Evolutionary conservation across 1,284 basidiomycete species (phyloP).

Genomic region (Marasmius sp.): DNA sequence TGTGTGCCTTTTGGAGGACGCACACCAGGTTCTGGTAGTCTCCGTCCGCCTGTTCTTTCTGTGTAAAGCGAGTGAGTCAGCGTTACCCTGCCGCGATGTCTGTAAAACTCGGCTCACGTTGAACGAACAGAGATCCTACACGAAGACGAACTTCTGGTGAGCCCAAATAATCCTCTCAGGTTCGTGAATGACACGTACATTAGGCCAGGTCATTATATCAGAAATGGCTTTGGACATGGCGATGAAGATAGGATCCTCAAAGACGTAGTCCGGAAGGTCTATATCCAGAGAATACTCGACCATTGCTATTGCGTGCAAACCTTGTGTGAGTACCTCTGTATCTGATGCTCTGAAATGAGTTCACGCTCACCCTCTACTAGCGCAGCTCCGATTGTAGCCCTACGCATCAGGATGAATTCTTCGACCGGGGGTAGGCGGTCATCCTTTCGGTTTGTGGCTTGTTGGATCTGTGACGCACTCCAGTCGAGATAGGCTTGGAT

Average conservation of each 20-base stretch:
- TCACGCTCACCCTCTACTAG: constrained; percentile 41
- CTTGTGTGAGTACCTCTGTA: background rate
- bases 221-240: constrained; percentile 47
- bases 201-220: constrained; percentile 53
- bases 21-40: constrained; percentile 53
- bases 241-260: constrained; percentile 37
- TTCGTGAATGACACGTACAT: constrained; percentile 32
- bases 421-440: constrained; percentile 38
- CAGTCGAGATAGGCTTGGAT: constrained; percentile 37
- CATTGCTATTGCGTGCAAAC: constrained; percentile 30
- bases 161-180: background rate
- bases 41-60: constrained; percentile 51
- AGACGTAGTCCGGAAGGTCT: constrained; percentile 43
- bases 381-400: constrained; percentile 41
- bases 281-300: constrained; percentile 48
- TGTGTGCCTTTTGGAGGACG: constrained; percentile 42
- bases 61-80: constrained; percentile 11
- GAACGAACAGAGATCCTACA: constrained; percentile 48
- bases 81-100: background rate
- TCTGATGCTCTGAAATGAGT: background rate
- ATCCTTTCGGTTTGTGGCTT: constrained; percentile 28
- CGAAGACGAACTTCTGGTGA: background rate
- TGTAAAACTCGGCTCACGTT: constrained; percentile 32
- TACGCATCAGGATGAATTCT: constrained; percentile 43
- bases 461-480: constrained; percentile 40